Percentiles rank a stretch among this genome's conserved stretches.
Conservation (phyloP, 2,329 filamentous ascomycete genomes). For the Talaromyces funiculosus region DNA sequence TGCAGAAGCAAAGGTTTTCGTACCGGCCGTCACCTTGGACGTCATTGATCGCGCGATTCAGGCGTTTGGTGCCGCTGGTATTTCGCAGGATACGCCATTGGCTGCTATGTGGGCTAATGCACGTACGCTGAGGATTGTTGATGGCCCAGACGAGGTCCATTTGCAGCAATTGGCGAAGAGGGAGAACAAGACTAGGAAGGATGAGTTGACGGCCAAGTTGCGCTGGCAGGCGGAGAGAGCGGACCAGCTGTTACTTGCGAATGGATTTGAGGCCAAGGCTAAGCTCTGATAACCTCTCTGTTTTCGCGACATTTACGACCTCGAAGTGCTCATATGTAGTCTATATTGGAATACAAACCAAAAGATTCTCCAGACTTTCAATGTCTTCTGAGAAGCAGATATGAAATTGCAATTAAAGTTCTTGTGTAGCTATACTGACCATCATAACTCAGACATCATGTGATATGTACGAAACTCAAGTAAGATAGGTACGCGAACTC, state of each 20-base stretch:
- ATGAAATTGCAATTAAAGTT: background rate
- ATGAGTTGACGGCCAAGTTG: conserved; percentile 38
- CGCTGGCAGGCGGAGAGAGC: conserved; percentile 37
- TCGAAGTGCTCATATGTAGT: background rate
- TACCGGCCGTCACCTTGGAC: conserved; percentile 72
- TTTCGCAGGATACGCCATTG: conserved; percentile 90
- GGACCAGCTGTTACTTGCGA: conserved; percentile 32
- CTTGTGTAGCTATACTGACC: background rate
- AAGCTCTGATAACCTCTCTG: conserved; percentile 22
- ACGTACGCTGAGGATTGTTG: conserved; percentile 76
- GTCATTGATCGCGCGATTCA: conserved; percentile 95
- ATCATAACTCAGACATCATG: too few relatives aligned
- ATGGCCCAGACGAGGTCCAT: conserved; percentile 96
- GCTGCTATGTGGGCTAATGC: conserved; percentile 76
- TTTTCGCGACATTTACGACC: background rate
- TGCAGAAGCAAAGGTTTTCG: conserved; percentile 87
- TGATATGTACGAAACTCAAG: too few relatives aligned
- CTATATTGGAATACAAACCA: background rate
- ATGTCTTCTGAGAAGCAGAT: background rate
- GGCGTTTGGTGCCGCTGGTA: conserved; percentile 82
- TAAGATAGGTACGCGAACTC: too few relatives aligned
- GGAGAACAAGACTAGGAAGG: conserved; percentile 48
- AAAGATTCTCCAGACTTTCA: background rate
- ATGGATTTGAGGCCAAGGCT: conserved; percentile 34
- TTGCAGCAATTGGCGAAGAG: conserved; percentile 53